Conservation (phyloP, 2,329 filamentous ascomycete species). For the Penicillium sp. region DNA sequence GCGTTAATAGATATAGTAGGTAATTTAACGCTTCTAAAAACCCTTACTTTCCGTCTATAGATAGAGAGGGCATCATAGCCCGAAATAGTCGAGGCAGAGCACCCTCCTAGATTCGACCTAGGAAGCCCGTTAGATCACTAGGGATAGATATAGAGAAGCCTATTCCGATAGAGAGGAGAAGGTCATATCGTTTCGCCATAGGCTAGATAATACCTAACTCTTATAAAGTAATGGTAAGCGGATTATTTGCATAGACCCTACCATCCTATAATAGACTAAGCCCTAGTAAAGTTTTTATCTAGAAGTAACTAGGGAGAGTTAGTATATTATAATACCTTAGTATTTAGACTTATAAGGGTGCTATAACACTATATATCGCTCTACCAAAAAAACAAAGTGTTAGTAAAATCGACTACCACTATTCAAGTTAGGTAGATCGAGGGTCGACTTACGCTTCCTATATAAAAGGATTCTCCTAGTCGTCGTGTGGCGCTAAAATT, state of each 20-base stretch:
- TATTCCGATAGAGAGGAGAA: neutral
- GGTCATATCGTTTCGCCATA: neutral
- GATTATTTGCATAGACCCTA: constrained; percentile 26
- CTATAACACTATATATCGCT: constrained; percentile 19
- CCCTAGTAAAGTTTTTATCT: constrained; percentile 11
- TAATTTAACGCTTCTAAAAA: constrained; percentile 17
- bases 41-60: constrained; percentile 19
- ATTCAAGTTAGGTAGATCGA: neutral
- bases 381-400: neutral
- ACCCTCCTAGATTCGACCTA: neutral
- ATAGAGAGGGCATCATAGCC: constrained; percentile 20
- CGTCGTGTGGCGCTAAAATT: constrained; percentile 5
- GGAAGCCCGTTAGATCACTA: neutral
- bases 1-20: neutral
- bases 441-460: constrained; percentile 9
- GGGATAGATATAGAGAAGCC: constrained; percentile 11
- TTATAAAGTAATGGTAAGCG: constrained; percentile 17
- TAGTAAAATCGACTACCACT: no score
- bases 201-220: constrained; percentile 24
- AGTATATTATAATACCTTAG: no score
- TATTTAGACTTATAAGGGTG: constrained; percentile 16
- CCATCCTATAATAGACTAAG: constrained; percentile 22
- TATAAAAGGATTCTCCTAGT: constrained; percentile 13
- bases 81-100: constrained; percentile 18
- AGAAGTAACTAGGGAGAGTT: constrained; percentile 18